A percentile compares a stretch with the other conserved stretches of the same genome.
These are phyloP conservation scores for Thecaphora frezii DNA, from an alignment of 1,284 basidiomycete genomes.

Conservation along the genomic window DNA sequence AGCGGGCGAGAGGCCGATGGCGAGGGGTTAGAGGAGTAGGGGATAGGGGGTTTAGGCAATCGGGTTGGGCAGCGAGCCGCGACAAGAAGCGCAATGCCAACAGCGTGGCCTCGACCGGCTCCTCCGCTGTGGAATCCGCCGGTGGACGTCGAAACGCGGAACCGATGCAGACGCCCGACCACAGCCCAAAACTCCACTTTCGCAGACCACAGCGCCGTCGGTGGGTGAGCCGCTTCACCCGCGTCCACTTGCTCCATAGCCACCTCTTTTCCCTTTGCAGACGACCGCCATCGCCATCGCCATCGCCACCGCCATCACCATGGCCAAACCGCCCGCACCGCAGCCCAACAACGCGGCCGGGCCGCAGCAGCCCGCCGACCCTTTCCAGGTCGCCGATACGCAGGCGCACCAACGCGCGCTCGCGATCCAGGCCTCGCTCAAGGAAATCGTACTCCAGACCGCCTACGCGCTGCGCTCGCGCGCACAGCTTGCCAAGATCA, in stretches of 20 bases:
- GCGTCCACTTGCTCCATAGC: not conserved
- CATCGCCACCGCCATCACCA: too few species aligned
- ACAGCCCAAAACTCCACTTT: not conserved
- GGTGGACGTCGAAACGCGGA: not conserved
- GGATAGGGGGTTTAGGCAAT: too few species aligned
- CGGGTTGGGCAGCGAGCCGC: too few species aligned
- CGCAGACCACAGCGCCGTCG: too few species aligned
- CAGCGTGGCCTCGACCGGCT: too few species aligned
- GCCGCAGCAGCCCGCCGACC: too few species aligned
- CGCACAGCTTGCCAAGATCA: constrained; percentile 18
- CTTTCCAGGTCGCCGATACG: not conserved
- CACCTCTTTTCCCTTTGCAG: too few species aligned
- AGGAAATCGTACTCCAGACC: constrained; percentile 30
- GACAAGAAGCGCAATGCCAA: too few species aligned
- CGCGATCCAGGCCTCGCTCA: constrained; percentile 29
- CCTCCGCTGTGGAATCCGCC: constrained; percentile 16
- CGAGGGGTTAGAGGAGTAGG: too few species aligned
- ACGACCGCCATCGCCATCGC: too few species aligned
- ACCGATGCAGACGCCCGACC: not conserved
- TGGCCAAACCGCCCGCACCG: not conserved
- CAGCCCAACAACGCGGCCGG: not conserved
- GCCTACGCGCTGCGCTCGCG: constrained; percentile 27
- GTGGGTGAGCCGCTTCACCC: too few species aligned
- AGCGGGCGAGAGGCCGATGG: too few species aligned
- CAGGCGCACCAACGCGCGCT: constrained; percentile 11